These are phyloP conservation scores for Exserohilum turcica DNA, from an alignment of 2,329 filamentous ascomycete species.

Conservation along the genomic window DNA sequence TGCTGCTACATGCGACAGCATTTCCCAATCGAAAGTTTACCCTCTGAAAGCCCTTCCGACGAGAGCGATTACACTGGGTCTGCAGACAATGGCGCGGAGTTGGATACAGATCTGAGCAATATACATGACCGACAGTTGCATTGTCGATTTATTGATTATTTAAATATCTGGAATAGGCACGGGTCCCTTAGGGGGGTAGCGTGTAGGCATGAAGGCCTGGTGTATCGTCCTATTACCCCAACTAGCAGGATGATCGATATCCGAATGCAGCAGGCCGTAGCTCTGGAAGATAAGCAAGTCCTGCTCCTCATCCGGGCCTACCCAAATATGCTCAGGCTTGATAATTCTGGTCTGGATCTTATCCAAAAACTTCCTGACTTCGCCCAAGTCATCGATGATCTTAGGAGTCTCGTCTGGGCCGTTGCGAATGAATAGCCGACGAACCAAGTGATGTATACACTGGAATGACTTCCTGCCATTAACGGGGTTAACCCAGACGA, in stretches of 20 bases:
- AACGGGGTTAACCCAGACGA: constrained; percentile 6
- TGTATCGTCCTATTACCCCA: constrained; percentile 4
- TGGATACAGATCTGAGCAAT: too few relatives aligned
- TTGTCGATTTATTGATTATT: too few relatives aligned
- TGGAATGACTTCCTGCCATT: constrained; percentile 3
- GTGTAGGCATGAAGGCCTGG: background rate
- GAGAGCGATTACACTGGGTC: too few relatives aligned
- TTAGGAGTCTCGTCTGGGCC: constrained; percentile 2
- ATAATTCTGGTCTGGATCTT: constrained; percentile 5
- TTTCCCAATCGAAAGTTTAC: too few relatives aligned
- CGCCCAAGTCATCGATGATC: constrained; percentile 2
- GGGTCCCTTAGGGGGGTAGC: background rate
- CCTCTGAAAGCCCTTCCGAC: too few relatives aligned
- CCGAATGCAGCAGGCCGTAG: constrained; percentile 4
- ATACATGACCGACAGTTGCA: too few relatives aligned
- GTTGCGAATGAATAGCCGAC: constrained; percentile 1
- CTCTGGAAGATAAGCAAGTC: constrained; percentile 3
- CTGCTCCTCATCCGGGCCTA: constrained; percentile 4
- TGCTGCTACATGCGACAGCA: too few relatives aligned
- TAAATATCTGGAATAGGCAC: constrained; percentile 1
- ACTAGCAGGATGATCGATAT: constrained; percentile 8
- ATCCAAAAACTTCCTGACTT: constrained; percentile 6
- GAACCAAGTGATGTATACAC: background rate
- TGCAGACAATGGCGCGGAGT: too few relatives aligned
- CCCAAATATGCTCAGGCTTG: constrained; percentile 8